phyloP scores from a whole-genome alignment of 805 yeast species.

The Sungouiozyma ichnusensis region DNA sequence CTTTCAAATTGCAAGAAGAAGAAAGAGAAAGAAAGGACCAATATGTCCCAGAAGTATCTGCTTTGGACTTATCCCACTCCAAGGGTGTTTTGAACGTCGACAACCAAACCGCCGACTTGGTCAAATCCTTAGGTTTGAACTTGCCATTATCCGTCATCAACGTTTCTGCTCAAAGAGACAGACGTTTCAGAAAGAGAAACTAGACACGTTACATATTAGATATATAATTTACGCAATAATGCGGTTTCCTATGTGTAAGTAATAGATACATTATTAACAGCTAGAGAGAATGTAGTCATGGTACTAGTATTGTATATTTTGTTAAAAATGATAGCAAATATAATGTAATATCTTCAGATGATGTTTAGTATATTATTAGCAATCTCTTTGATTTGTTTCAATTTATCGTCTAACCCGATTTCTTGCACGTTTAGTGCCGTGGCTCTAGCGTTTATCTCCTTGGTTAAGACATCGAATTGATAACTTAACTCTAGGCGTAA shows the following conservation, averaged over 20 bases:
- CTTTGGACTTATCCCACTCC: conserved; percentile 94
- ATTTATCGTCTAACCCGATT: conserved; percentile 26
- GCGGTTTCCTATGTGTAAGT: background rate
- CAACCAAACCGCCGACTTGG: conserved; percentile 90
- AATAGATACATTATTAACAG: background rate
- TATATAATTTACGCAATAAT: background rate
- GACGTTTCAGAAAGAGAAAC: conserved; percentile 89
- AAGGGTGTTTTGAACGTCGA: conserved; percentile 95
- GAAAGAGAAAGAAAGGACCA: conserved; percentile 99
- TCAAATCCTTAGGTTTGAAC: conserved; percentile 86
- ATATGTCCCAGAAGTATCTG: conserved; percentile 99
- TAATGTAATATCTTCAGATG: conserved; percentile 15
- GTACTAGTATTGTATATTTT: conserved; percentile 8
- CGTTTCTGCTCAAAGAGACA: conserved; percentile 81
- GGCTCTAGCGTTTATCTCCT: conserved; percentile 30
- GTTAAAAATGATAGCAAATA: conserved; percentile 7
- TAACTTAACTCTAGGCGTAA: conserved; percentile 33
- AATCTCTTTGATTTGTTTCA: conserved; percentile 31
- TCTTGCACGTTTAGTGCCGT: conserved; percentile 27
- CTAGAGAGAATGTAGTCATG: background rate
- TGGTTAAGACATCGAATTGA: conserved; percentile 32
- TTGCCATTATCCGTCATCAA: conserved; percentile 78
- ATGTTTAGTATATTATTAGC: conserved; percentile 33
- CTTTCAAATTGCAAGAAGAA: conserved; percentile 99
- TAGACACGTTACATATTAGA: conserved; percentile 26